These are phyloP conservation scores for Solanum hybrid DNA, from an alignment of 305 asterid species.

Conservation along the genomic window DNA sequence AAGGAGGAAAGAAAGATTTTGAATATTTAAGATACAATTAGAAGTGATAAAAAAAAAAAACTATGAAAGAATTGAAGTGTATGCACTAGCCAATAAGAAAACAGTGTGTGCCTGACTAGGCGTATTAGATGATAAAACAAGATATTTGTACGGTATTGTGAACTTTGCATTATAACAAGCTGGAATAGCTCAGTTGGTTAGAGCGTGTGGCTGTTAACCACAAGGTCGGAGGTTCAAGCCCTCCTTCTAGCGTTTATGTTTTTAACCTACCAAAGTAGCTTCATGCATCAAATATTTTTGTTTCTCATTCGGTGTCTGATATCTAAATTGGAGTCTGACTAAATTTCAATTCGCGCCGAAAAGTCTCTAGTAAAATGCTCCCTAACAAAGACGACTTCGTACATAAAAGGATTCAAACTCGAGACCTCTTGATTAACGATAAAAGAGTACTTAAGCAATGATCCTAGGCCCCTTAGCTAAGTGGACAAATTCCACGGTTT, in stretches of 20 bases:
- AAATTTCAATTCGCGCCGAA: too few relatives aligned
- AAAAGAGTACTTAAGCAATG: not conserved
- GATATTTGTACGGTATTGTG: not conserved
- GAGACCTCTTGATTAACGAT: too few relatives aligned
- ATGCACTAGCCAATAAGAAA: not conserved
- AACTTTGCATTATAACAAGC: not conserved
- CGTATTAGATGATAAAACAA: too few relatives aligned
- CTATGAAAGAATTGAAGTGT: not conserved
- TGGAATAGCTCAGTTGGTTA: not conserved
- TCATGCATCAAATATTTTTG: too few relatives aligned
- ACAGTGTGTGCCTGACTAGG: not conserved
- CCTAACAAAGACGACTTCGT: not conserved
- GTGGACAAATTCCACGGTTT: not conserved
- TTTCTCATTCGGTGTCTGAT: not conserved
- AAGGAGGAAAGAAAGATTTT: not conserved
- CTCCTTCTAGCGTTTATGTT: not conserved
- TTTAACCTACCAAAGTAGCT: too few relatives aligned
- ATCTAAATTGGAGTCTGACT: too few relatives aligned
- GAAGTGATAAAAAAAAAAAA: not conserved
- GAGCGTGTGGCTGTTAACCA: not conserved
- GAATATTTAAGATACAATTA: not conserved
- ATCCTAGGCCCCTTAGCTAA: not conserved
- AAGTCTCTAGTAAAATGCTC: too few relatives aligned
- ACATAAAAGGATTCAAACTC: too few relatives aligned
- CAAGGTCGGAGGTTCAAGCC: not conserved